Evolutionary conservation across 2,329 filamentous ascomycete species (phyloP).

Genomic region (Phaeosphaeriaceae sp.): DNA sequence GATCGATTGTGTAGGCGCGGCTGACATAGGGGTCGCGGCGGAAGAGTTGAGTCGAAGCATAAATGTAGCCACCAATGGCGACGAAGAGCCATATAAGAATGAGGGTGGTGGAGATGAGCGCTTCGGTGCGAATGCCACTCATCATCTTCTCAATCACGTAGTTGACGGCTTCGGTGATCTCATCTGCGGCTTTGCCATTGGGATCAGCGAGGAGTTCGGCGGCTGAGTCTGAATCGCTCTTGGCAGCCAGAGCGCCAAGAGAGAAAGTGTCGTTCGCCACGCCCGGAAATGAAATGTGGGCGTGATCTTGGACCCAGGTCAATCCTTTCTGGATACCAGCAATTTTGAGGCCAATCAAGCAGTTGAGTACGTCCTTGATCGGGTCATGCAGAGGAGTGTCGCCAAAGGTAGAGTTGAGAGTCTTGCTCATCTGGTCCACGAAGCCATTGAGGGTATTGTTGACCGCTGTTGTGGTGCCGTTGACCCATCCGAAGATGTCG

Average conservation of each 20-base stretch:
- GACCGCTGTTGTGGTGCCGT: conserved; percentile 79
- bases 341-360: conserved; percentile 87
- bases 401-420: conserved; percentile 79
- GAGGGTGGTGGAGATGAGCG: conserved; percentile 77
- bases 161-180: conserved; percentile 77
- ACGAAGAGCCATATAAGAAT: conserved; percentile 80
- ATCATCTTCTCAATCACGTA: conserved; percentile 73
- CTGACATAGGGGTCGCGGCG: conserved; percentile 67
- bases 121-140: conserved; percentile 74
- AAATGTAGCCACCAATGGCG: conserved; percentile 74
- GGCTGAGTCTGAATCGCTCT: conserved; percentile 60
- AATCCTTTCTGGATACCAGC: conserved; percentile 83
- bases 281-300: conserved; percentile 79
- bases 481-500: conserved; percentile 86
- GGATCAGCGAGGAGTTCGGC: conserved; percentile 80
- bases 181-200: conserved; percentile 75
- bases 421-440: conserved; percentile 75
- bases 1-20: conserved; percentile 44
- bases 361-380: conserved; percentile 80
- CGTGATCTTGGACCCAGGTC: conserved; percentile 92
- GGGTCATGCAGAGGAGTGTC: conserved; percentile 80
- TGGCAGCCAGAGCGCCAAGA: conserved; percentile 70
- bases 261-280: conserved; percentile 85
- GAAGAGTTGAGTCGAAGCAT: conserved; percentile 68
- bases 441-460: conserved; percentile 87